Percentiles rank a stretch among this genome's conserved stretches.
These are phyloP conservation scores for Sugiyamaella smithiae DNA, from an alignment of 805 yeast genomes.

Conservation along the genomic window DNA sequence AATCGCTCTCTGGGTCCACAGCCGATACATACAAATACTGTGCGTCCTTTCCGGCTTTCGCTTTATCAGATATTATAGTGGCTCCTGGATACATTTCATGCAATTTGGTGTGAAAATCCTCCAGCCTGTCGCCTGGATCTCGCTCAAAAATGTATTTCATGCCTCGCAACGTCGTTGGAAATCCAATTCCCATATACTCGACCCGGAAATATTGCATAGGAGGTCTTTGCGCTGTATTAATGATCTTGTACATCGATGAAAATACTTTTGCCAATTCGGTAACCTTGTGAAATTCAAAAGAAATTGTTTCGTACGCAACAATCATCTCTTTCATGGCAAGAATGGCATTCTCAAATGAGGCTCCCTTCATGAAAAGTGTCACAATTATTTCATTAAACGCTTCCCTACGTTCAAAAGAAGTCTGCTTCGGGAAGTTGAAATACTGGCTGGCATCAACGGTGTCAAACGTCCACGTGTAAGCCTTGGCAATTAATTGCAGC, in stretches of 20 bases:
- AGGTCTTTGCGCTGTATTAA: slow-evolving; percentile 67
- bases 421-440: slow-evolving; percentile 77
- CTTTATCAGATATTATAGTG: slow-evolving; percentile 55
- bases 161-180: slow-evolving; percentile 73
- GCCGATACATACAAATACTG: slow-evolving; percentile 68
- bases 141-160: slow-evolving; percentile 83
- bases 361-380: slow-evolving; percentile 62
- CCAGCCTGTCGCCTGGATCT: slow-evolving; percentile 79
- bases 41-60: slow-evolving; percentile 65
- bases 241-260: slow-evolving; percentile 61
- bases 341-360: slow-evolving; percentile 74
- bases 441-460: slow-evolving; percentile 53
- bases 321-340: slow-evolving; percentile 74
- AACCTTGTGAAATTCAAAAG: slow-evolving; percentile 74
- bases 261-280: slow-evolving; percentile 67
- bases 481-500: slow-evolving; percentile 70
- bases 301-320: slow-evolving; percentile 65
- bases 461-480: slow-evolving; percentile 62
- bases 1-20: slow-evolving; percentile 59
- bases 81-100: slow-evolving; percentile 80
- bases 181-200: slow-evolving; percentile 78
- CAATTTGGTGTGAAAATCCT: slow-evolving; percentile 75
- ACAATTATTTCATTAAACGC: slow-evolving; percentile 68
- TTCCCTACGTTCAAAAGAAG: slow-evolving; percentile 79
- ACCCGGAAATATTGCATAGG: slow-evolving; percentile 79